Evolutionary conservation across 345 rosid genomes (phyloP), one percentile per base, ranked within the genome.

Genomic region (Xanthoceras sorbifolium): DNA sequence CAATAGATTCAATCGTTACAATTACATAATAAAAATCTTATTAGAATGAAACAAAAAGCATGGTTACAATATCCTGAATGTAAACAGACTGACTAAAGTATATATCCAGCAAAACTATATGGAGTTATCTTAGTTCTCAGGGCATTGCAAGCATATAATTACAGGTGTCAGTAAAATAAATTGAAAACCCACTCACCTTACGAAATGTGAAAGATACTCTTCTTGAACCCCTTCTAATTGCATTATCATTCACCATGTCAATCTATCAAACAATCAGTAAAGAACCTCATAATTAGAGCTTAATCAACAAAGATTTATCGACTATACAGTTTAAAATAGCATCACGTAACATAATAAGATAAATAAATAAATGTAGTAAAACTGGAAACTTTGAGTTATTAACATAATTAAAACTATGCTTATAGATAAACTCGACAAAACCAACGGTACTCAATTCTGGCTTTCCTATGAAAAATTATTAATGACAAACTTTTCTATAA

Each of bases 201-300:
- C 98, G 94, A 25, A 95, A 63, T 76, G 99, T 95, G 86, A 95
- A 93, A 63, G 99, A 95, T 42, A 95, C 98, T 77, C 97, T 87
- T 83, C 99, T 85, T 5, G 85, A 79, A 74, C 87, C 85, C 83
- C 99, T 91, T 74, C 84, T 87, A 78, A 95, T 85, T 67, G 80
- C 88, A 60, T 61, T 82, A 54, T 84, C 93, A 64, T 90, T 89
- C 80, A 95, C 97, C 82, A 77, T 79, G 77, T 95, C 99, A 81
- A 93, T 90, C 99, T 93, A 89, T 73, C 78, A 40, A 64, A 55
- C 15, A 68, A 79, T 10, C 5, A 77, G 67, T 9, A 74, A 50
- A 18, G 52, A 68, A 57, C 64, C 15, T 26, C 68, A 48, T 4
- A 5, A 26, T 52, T 72, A 69, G 22, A 40, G 42, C 36, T 70